A percentile compares a stretch with the other conserved stretches of the same genome.
These are phyloP conservation scores for Pseudovirgaria hyperparasitica DNA, from an alignment of 2,329 filamentous ascomycete genomes.

Conservation along the genomic window DNA sequence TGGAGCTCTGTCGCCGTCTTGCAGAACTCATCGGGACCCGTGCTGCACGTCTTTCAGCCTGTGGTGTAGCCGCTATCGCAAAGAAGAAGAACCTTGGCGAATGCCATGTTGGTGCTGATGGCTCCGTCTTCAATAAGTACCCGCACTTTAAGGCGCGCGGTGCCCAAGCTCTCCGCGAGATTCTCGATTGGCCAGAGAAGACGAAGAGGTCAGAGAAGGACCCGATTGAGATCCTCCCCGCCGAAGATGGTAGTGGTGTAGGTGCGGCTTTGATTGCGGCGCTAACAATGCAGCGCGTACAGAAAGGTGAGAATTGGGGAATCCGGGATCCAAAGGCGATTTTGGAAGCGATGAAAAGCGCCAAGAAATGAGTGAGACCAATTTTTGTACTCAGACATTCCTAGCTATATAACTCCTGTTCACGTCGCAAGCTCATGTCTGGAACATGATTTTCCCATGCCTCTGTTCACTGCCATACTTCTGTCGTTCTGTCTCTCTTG, in stretches of 20 bases:
- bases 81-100: constrained; percentile 84
- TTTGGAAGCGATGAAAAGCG: constrained; percentile 22
- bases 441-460: no score
- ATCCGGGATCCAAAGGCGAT: constrained; percentile 39
- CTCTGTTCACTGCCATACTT: no score
- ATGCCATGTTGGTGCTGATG: constrained; percentile 93
- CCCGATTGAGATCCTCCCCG: constrained; percentile 73
- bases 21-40: constrained; percentile 92
- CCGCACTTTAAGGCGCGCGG: constrained; percentile 93
- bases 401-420: no score
- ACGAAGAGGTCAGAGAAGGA: constrained; percentile 52
- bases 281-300: constrained; percentile 49
- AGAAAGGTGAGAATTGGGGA: constrained; percentile 45
- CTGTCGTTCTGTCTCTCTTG: no score
- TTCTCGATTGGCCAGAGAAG: constrained; percentile 83
- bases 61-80: constrained; percentile 90
- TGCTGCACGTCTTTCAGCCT: constrained; percentile 82
- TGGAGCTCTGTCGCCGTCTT: constrained; percentile 77
- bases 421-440: no score
- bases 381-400: no score
- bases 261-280: constrained; percentile 87
- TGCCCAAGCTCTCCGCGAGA: constrained; percentile 80
- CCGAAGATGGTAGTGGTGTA: constrained; percentile 95
- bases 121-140: constrained; percentile 98
- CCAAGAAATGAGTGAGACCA: constrained; percentile 1